Percentiles rank a stretch among this genome's conserved stretches.
Evolutionary conservation across 208 protist species (phyloP).

Genomic region (Leishmania gerbilli): DNA sequence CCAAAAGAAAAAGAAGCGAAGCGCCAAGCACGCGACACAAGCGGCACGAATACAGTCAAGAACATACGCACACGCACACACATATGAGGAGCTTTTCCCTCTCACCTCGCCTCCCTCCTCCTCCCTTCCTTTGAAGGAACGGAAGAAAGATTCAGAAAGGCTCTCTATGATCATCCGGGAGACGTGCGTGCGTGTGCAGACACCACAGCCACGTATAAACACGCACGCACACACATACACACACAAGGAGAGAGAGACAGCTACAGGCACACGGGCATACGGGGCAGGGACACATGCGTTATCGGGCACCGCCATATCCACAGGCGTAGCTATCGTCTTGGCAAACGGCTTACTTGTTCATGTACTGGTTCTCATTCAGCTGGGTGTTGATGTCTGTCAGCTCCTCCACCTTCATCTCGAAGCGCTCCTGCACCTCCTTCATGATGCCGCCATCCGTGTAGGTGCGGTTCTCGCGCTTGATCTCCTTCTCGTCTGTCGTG

Average conservation of each 20-base stretch:
- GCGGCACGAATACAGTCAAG: neutral
- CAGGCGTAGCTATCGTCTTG: neutral
- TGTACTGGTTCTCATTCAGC: slow-evolving; percentile 91
- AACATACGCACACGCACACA: neutral
- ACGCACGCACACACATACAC: too few relatives aligned
- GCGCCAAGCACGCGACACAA: neutral
- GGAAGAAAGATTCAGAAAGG: neutral
- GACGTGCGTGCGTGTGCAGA: neutral
- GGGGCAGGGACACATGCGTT: neutral
- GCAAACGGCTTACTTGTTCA: slow-evolving; percentile 70
- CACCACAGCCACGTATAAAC: neutral
- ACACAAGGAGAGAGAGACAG: too few relatives aligned
- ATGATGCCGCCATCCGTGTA: slow-evolving; percentile 93
- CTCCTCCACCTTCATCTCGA: slow-evolving; percentile 97
- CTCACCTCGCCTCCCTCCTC: neutral
- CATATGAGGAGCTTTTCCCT: neutral
- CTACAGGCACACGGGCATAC: neutral
- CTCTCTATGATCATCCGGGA: neutral
- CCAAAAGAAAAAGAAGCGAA: neutral
- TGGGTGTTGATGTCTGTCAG: slow-evolving; percentile 95
- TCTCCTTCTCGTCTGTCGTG: slow-evolving; percentile 93
- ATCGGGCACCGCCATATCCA: neutral
- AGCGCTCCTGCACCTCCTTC: slow-evolving; percentile 97
- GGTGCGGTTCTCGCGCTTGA: slow-evolving; percentile 85
- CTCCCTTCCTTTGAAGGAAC: neutral